Conservation (phyloP, 192 early-diverging fungal genomes). For the Linnemannia elongata region DNA sequence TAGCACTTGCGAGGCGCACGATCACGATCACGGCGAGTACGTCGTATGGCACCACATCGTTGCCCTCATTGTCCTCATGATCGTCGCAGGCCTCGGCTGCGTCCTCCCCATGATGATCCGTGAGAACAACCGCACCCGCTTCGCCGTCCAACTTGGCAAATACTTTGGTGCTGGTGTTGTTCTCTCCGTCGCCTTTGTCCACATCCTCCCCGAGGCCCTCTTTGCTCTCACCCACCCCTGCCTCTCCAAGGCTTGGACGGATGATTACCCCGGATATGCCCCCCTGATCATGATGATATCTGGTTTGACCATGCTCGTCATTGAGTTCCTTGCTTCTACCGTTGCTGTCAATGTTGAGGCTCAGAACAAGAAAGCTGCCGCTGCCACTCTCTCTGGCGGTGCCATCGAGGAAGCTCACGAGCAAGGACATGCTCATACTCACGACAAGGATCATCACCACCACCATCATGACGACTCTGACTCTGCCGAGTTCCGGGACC, state of each 20-base stretch:
- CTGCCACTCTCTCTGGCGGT: neutral
- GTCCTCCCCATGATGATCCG: conserved; percentile 61
- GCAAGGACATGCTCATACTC: conserved; percentile 9
- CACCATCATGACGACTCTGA: conserved; percentile 8
- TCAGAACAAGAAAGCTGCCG: conserved; percentile 22
- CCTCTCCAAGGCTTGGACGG: conserved; percentile 63
- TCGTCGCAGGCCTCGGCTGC: conserved; percentile 61
- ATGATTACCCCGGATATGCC: conserved; percentile 67
- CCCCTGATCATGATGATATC: conserved; percentile 78
- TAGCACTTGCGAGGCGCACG: conserved; percentile 36
- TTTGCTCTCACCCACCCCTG: conserved; percentile 71
- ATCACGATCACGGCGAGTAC: conserved; percentile 42
- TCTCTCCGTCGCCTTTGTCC: conserved; percentile 82
- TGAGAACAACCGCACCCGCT: conserved; percentile 32
- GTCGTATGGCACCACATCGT: conserved; percentile 63
- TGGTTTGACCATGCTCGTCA: conserved; percentile 75
- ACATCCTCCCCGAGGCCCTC: conserved; percentile 78
- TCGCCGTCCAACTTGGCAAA: conserved; percentile 44
- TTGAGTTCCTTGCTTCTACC: conserved; percentile 67
- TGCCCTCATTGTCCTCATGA: conserved; percentile 68
- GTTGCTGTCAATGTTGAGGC: conserved; percentile 45
- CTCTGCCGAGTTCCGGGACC: neutral
- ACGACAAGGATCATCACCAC: conserved; percentile 18
- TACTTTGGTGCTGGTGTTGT: conserved; percentile 76
- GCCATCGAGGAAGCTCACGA: conserved; percentile 5